Evolutionary conservation across 371 early-diverging fungal species (phyloP).

Genomic region (Mortierella sp.): DNA sequence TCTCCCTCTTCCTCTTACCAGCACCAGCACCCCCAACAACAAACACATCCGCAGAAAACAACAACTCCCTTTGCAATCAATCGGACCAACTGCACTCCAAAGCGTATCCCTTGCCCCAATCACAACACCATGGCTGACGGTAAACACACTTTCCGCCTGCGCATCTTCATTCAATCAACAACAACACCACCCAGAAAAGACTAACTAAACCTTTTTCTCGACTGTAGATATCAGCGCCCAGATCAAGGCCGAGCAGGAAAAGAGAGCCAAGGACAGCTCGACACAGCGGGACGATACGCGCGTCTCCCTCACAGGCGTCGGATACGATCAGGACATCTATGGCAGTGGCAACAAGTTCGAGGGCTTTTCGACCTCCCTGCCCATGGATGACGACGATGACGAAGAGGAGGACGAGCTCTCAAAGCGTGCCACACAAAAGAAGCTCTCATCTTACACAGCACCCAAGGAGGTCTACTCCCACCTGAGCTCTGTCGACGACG

Average conservation of each 20-base stretch:
- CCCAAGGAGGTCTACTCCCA: slow-evolving; percentile 84
- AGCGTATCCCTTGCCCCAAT: not conserved
- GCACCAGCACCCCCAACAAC: not conserved
- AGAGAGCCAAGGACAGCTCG: slow-evolving; percentile 44
- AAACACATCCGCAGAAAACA: not conserved
- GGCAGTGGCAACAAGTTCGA: slow-evolving; percentile 76
- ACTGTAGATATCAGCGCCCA: slow-evolving; percentile 57
- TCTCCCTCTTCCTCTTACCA: not conserved
- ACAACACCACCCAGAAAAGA: not conserved
- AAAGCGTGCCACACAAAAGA: slow-evolving; percentile 61
- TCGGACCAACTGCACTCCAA: not conserved
- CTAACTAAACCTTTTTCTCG: not conserved
- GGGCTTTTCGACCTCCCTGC: slow-evolving; percentile 80
- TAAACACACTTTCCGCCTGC: not conserved
- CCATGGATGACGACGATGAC: slow-evolving; percentile 67
- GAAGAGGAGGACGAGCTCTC: slow-evolving; percentile 66
- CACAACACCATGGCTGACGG: slow-evolving; percentile 22
- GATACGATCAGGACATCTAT: slow-evolving; percentile 88
- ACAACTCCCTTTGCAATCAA: not conserved
- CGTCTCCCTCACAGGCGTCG: slow-evolving; percentile 69
- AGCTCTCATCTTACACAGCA: slow-evolving; percentile 83
- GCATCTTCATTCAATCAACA: not conserved
- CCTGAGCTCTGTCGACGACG: slow-evolving; percentile 66
- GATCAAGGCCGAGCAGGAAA: slow-evolving; percentile 58
- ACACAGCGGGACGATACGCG: slow-evolving; percentile 59